Conservation (phyloP, 2,329 filamentous ascomycete species). For the Endothia cerciana region DNA sequence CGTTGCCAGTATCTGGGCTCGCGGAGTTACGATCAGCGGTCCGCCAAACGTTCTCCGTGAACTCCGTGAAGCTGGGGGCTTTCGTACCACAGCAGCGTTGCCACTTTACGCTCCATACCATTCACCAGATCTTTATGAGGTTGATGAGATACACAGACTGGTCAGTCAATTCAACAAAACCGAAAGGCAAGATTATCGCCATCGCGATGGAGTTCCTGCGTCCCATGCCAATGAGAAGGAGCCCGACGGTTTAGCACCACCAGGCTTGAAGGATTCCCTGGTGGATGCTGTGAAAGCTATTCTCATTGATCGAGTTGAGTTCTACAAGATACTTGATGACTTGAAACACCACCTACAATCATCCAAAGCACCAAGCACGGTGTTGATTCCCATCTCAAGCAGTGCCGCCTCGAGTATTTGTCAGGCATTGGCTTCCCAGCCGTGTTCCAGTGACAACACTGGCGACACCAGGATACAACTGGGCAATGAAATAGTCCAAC, state of each 20-base stretch:
- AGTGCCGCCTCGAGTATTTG: not conserved
- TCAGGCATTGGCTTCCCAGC: not conserved
- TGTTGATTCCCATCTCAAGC: not conserved
- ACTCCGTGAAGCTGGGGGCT: not conserved
- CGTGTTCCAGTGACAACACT: too few species aligned
- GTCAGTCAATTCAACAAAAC: not conserved
- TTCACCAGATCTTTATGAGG: not conserved
- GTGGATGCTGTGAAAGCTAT: not conserved
- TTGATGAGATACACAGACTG: not conserved
- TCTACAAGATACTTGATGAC: not conserved
- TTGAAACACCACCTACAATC: not conserved
- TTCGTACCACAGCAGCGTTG: not conserved
- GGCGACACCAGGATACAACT: not conserved
- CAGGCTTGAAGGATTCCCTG: not conserved
- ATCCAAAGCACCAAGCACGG: not conserved
- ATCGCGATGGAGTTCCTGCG: not conserved
- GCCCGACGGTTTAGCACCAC: not conserved
- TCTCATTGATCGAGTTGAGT: not conserved
- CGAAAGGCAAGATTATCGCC: not conserved
- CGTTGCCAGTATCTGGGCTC: not conserved
- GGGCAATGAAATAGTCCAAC: not conserved
- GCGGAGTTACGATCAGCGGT: not conserved
- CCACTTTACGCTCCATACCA: conserved; percentile 1
- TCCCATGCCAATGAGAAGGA: not conserved
- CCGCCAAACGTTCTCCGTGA: not conserved